These are phyloP conservation scores for Kewa caespitosa DNA, from an alignment of 179 eudicot species.

Conservation along the genomic window DNA sequence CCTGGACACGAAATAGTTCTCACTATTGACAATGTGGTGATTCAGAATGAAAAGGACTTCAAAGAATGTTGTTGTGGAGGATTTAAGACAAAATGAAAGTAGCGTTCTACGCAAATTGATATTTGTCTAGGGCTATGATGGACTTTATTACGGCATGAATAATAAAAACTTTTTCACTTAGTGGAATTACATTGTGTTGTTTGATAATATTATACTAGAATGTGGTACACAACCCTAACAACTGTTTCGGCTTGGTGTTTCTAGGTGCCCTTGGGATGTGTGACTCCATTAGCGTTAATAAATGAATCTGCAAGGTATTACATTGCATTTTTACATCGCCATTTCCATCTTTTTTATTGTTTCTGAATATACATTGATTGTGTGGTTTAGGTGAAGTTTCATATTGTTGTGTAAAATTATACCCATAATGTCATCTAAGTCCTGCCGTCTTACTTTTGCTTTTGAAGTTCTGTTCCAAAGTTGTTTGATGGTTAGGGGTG, in stretches of 20 bases:
- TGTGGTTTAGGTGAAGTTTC: too few species aligned
- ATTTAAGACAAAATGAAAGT: background rate
- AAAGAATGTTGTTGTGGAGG: background rate
- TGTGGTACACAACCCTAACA: slow-evolving; percentile 9
- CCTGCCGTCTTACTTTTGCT: too few species aligned
- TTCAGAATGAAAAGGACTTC: background rate
- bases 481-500: too few species aligned
- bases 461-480: too few species aligned
- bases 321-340: background rate
- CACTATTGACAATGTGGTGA: too few species aligned
- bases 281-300: slow-evolving; percentile 85
- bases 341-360: too few species aligned
- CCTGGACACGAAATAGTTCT: too few species aligned
- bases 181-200: background rate
- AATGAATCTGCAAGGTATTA: slow-evolving; percentile 86
- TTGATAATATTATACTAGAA: background rate
- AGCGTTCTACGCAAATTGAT: background rate
- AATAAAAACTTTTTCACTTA: too few species aligned
- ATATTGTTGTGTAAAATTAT: too few species aligned
- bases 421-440: too few species aligned
- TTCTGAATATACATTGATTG: too few species aligned
- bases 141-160: too few species aligned
- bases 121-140: background rate
- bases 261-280: slow-evolving; percentile 93
- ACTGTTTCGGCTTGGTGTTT: slow-evolving; percentile 24